Evolutionary conservation across 2,329 filamentous ascomycete genomes (phyloP), one percentile per base, ranked within the genome.

Genomic region (Didymella lethalis): DNA sequence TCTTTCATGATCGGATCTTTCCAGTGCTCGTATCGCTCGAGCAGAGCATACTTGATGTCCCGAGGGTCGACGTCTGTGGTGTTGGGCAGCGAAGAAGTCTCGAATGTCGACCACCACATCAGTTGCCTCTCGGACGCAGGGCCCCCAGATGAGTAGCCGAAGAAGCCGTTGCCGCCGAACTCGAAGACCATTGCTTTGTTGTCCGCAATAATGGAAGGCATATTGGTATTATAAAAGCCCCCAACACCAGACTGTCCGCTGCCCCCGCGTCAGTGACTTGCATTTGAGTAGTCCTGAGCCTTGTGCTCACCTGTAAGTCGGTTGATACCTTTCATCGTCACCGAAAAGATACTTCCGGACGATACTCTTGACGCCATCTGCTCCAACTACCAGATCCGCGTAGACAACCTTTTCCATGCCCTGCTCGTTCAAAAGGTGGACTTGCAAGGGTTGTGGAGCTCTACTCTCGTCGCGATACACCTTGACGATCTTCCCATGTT

Each of bases 301-400:
- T 12, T 34, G 4, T 26, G 1, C 67, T 64, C 34, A 70, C 66
- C 59, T 65, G 51, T 68, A 68, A 4, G 26, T 52, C 3, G 65
- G 63, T 34, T 58, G 47, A 28, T 51, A 68, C 44, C 59, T 57
- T 23, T 64, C 57, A 3, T 63, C 55, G 3, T 56, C 52, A 18
- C 62, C 64, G 48, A 72, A 67, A 8, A 74, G 47, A 8, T 59
- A 55, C 1, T 57, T 64, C 12, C 65, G 59, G 0, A 72, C 68
- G 2, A 64, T 57, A 40, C 70, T 73, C 41, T 64, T 64, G 7
- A 73, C 65, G 0, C 73, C 72, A 62, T 75, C 73, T 1, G 71
- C 70, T 3, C 71, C 72, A 38, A 75, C 58, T 2, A 75, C 59
- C 23, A 75, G 46, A 58, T 75, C 70, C 6, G 68, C 69, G 7